Evolutionary conservation across 2,329 filamentous ascomycete species (phyloP), one percentile per base, ranked within the genome.

Genomic region (Diaporthe sp.): DNA sequence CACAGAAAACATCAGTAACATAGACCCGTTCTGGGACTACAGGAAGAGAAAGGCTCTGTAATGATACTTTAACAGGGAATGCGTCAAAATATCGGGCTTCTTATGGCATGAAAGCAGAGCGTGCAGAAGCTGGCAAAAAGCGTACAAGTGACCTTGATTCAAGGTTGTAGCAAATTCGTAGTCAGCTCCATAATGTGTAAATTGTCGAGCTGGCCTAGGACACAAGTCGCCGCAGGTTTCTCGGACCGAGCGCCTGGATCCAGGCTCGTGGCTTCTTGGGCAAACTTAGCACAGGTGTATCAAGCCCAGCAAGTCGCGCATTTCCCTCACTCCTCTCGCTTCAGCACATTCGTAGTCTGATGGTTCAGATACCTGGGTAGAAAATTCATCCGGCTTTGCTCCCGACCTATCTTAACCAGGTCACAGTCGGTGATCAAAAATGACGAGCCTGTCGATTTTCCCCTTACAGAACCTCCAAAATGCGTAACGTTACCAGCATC

Each of bases 11-110:
- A 1, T 65, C 17, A 34, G n/a, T 5, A 12, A 31, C 4, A 49
- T 65, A 22, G 28, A 65, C 17, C 25, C 61, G 0, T 65, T 47
- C 13, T 65, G 42, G 42, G 61, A 65, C 28, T 65, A 65, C 17
- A 6, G 3, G 42, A n/a, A 13, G 25, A 44, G 9, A 0, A 20
- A 0, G 15, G 9, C 15, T 13, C 15, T 65, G 5, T 7, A 0
- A 65, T 34, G 10, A 49, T 34, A 65, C 22, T 1, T n/a, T 9
- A 15, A 4, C 17, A 7, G 3, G 4, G 1, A 7, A 17, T 5
- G 39, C 2, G 25, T 4, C 17, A 12, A 7, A 0, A 13, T 4
- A 22, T 34, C 1, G 22, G 3, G 2, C 6, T 31, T 17, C 13
- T 2, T 15, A 20, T 1, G 25, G 3, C 13, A 55, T n/a, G 5